A percentile compares a stretch with the other conserved stretches of the same genome.
phyloP scores from a whole-genome alignment of 345 rosid genomes.

The Eucalyptus sideroxylon region DNA sequence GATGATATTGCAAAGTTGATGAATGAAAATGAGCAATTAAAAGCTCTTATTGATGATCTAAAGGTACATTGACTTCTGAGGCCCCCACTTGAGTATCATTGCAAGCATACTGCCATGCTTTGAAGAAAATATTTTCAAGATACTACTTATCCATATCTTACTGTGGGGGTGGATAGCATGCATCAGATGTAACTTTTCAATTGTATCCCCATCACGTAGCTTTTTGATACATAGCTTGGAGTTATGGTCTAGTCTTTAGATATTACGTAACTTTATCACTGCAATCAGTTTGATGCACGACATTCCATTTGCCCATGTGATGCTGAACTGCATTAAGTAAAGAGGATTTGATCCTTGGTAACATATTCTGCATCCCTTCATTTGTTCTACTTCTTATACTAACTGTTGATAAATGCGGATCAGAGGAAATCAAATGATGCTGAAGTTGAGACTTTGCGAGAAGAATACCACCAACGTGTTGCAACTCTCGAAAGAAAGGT shows the following conservation, averaged over 20 bases:
- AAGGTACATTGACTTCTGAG: constrained; percentile 45
- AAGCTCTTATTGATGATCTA: constrained; percentile 64
- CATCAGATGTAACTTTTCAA: not conserved
- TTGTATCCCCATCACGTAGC: not conserved
- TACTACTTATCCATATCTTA: not conserved
- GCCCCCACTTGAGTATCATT: not conserved
- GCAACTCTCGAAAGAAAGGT: constrained; percentile 96
- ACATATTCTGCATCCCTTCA: not conserved
- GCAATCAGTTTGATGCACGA: not conserved
- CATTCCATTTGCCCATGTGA: not conserved
- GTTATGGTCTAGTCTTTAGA: not conserved
- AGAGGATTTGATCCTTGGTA: not conserved
- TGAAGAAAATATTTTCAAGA: not conserved
- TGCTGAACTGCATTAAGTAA: not conserved
- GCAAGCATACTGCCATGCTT: not conserved
- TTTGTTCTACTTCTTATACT: not conserved
- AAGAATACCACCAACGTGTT: constrained; percentile 97
- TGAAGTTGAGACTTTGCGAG: constrained; percentile 91
- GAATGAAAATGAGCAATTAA: constrained; percentile 95
- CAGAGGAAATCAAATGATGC: constrained; percentile 90
- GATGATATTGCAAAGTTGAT: constrained; percentile 93
- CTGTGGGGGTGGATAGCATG: not conserved
- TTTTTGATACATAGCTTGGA: not conserved
- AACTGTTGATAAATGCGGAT: constrained; percentile 11
- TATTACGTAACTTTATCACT: not conserved